Base-by-base conservation (phyloP, 73 alveolate genomes). In the Paramecium pentaurelia region DNA sequence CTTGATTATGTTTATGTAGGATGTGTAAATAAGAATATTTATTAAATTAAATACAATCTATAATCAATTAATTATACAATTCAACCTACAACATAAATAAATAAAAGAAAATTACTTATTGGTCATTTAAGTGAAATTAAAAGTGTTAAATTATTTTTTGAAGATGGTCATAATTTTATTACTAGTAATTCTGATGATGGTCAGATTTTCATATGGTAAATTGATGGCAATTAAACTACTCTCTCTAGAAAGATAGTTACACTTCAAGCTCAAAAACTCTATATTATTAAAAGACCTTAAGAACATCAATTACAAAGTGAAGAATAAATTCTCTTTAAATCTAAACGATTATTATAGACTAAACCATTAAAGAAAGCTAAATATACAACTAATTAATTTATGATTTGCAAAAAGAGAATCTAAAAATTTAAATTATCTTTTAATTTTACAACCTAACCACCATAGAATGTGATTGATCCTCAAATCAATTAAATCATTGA, bases 1-100 rank as follows among this genome's bases (percentile, higher is more conserved):
- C 51, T 77, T 42, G 90, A 77, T 25, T 44, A 77, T 22, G 90
- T 49, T 22, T 77, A 42, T 77, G 73, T 77, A 10, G 90, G 90
- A 77, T 77, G 90, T 42, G 71, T 27, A 6, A 77, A 77, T 25
- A 44, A 40, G 36, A 40, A 22, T 5, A 77, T 77, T 44, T 44
- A 77, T 77, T 44, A 77, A 47, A 44, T 77, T 8, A 77, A 77
- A 34, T 44, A 44, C 49, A 77, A 77, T 77, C 45, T 44, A n/a
- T 27, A 44, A 20, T 77, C 88, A 38, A 10, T 30, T 22, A 77
- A 77, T 44, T 77, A 77, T 20, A 44, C 20, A 2, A 44, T 77
- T 40, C 44, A 77, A 25, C 90, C 90, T 4, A 44, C 30, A 2
- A 77, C 45, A 3, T 44, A 44, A 77, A 30, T 30, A 42, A 8